phyloP scores from a whole-genome alignment of 2,329 filamentous ascomycete species.

The Coniochaeta hoffmannii region DNA sequence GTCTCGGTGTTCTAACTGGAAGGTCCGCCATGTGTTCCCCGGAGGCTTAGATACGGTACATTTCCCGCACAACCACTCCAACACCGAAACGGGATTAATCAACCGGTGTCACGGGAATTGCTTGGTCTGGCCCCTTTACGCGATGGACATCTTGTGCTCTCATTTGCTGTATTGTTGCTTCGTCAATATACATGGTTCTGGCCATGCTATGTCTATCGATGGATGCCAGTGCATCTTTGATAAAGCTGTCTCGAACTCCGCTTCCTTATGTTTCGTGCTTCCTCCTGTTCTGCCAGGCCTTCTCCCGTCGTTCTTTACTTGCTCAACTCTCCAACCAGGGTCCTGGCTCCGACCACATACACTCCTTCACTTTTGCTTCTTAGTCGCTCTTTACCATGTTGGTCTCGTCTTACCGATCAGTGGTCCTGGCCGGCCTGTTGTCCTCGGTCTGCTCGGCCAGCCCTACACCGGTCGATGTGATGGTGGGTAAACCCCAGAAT shows the following conservation, averaged over 20 bases:
- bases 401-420: neutral
- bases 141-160: neutral
- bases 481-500: slow-evolving; percentile 4
- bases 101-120: neutral
- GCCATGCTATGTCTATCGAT: neutral
- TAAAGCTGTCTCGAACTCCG: neutral
- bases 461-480: slow-evolving; percentile 4
- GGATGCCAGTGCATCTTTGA: neutral
- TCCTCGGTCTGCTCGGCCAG: slow-evolving; percentile 4
- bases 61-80: slow-evolving; percentile 1
- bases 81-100: neutral
- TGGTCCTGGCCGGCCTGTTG: neutral
- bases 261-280: neutral
- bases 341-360: neutral
- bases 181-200: neutral
- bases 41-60: neutral
- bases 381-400: slow-evolving; percentile 3
- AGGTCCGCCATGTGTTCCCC: neutral
- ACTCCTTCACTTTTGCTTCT: neutral
- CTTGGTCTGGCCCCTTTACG: neutral
- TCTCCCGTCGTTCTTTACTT: neutral
- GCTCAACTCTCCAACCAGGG: neutral
- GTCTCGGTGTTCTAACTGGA: neutral
- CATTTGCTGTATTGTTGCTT: neutral
- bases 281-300: neutral